A percentile compares a stretch with the other conserved stretches of the same genome.
phyloP scores from a whole-genome alignment of 202 grass and related monocot genomes.

The Hordeum pubiflorum region DNA sequence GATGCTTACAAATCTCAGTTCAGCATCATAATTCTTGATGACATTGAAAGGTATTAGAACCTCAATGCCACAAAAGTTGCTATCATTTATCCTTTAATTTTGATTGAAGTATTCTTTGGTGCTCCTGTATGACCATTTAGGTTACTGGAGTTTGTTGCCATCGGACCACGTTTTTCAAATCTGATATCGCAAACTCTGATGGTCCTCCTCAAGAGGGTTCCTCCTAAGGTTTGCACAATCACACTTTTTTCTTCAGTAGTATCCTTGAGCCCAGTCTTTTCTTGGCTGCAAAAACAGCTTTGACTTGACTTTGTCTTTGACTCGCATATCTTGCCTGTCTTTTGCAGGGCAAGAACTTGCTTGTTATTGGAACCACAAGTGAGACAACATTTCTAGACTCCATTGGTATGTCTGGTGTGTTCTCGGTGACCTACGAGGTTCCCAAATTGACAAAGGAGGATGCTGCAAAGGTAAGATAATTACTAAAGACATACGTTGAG shows the following conservation, averaged over 20 bases:
- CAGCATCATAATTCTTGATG: slow-evolving; percentile 97
- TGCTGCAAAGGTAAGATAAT: slow-evolving; percentile 69
- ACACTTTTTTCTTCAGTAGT: slow-evolving; percentile 19
- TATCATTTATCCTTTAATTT: slow-evolving; percentile 17
- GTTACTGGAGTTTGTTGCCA: slow-evolving; percentile 91
- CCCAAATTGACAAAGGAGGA: slow-evolving; percentile 81
- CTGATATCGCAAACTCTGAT: slow-evolving; percentile 82
- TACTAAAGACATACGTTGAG: neutral
- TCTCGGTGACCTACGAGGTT: slow-evolving; percentile 83
- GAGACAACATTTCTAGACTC: slow-evolving; percentile 84
- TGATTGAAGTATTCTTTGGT: slow-evolving; percentile 4
- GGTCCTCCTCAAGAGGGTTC: slow-evolving; percentile 90
- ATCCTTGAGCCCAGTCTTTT: neutral
- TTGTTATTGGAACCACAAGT: slow-evolving; percentile 89
- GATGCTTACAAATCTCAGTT: slow-evolving; percentile 98
- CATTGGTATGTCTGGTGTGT: slow-evolving; percentile 88
- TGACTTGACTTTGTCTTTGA: slow-evolving; percentile 2
- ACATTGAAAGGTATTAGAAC: slow-evolving; percentile 80
- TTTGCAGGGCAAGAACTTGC: slow-evolving; percentile 77
- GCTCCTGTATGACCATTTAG: slow-evolving; percentile 38
- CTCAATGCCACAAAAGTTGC: slow-evolving; percentile 12
- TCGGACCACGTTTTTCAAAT: slow-evolving; percentile 92
- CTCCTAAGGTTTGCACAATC: slow-evolving; percentile 64
- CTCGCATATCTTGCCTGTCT: neutral
- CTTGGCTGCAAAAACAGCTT: neutral